phyloP scores from a whole-genome alignment of 2,329 filamentous ascomycete species.

The Arthroderma sp. region DNA sequence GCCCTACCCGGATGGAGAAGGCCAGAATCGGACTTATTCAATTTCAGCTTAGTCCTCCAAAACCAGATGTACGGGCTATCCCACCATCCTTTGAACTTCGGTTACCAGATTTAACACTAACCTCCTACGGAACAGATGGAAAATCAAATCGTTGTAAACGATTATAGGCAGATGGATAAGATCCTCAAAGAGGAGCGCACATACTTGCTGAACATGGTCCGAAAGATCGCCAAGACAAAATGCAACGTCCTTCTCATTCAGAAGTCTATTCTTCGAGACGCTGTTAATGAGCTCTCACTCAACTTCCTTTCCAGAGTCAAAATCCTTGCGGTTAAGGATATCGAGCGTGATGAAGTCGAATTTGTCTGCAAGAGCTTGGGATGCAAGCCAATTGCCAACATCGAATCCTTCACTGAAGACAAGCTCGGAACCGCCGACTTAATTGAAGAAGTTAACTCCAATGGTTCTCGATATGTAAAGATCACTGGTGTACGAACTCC shows the following conservation, averaged over 20 bases:
- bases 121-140: constrained; percentile 56
- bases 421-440: constrained; percentile 90
- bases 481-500: constrained; percentile 77
- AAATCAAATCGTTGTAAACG: constrained; percentile 97
- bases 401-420: constrained; percentile 97
- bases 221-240: constrained; percentile 99
- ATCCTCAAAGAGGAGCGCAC: constrained; percentile 98
- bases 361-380: constrained; percentile 99
- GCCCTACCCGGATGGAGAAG: constrained; percentile 89
- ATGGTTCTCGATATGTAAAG: constrained; percentile 85
- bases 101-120: constrained; percentile 13
- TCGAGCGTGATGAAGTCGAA: constrained; percentile 96
- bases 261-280: constrained; percentile 94
- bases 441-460: constrained; percentile 79
- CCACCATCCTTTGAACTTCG: constrained; percentile 3
- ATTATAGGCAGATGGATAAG: constrained; percentile 99
- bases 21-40: constrained; percentile 93
- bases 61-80: constrained; percentile 64
- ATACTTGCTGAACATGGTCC: constrained; percentile 96
- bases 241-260: constrained; percentile 98
- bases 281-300: constrained; percentile 91
- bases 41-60: constrained; percentile 95
- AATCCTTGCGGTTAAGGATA: constrained; percentile 92
- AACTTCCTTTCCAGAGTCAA: constrained; percentile 97
- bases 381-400: constrained; percentile 96